Base-by-base conservation (phyloP, 2,329 filamentous ascomycete species). In the Talaromyces marneffei region DNA sequence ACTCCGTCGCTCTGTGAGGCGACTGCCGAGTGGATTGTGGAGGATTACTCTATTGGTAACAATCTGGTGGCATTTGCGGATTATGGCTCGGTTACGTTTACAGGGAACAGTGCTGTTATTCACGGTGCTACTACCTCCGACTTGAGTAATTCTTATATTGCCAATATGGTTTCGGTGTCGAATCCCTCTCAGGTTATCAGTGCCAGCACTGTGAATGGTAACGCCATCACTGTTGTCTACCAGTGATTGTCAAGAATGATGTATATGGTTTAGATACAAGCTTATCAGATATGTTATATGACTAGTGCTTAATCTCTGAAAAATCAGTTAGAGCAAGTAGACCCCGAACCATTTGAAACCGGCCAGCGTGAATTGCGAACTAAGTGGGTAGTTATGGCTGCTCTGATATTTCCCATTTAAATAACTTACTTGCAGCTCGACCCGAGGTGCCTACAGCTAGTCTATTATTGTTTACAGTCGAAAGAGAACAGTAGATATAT, bases 71-170 rank as follows among this genome's bases (percentile, higher is more conserved):
- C 52, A 5, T 61, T 61, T 55, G 53, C 59, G 2, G 54, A 61
- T 46, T 61, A 57, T 39, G 59, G 59, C 8, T 57, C 59, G 12
- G 59, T 61, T 7, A 52, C 18, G 4, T 61, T 61, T n/a, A 61
- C 59, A 8, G 59, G 39, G 2, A 57, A 56, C 18, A 48, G 54
- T 50, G 59, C 59, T 57, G 16, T 57, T 42, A 44, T 61, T 57
- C 42, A 35, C 12, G 53, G 59, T 27, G 14, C 25, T 6, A 50
- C 40, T 20, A 57, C 59, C 16, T 37, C 37, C 35, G 59, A 40
- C 16, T 20, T 61, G 37, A 31, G 23, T 33, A 12, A 20, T 16
- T 33, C 59, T 33, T 52, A 57, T 25, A 23, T 57, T 52, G 54
- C 35, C n/a, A 37, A 61, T 25, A 61, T 61, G 59, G 53, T 61